Base-by-base conservation (phyloP, 768 basidiomycete species). In the Psilocybe cubensis region DNA sequence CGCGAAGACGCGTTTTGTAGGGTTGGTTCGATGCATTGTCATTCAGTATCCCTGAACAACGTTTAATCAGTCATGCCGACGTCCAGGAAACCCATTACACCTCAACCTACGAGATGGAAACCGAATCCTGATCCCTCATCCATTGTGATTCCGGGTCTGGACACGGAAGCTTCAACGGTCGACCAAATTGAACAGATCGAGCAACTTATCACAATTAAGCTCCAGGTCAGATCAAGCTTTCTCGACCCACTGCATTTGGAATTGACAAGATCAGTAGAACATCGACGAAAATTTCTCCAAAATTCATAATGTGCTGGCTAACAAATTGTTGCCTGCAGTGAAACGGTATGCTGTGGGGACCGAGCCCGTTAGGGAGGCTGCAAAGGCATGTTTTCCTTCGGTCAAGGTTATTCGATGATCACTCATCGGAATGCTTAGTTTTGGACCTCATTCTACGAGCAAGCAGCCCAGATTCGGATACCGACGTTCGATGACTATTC, bases 391-490 rank as follows among this genome's bases (percentile, higher is more conserved):
- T 38, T 33, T 14, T 27, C 52, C 11, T 20, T 3, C 20, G 17
- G 3, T 1, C 23, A n/a, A 2, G 18, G 3, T 9, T 55, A 18
- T 4, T 25, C 24, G 4, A 28, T 51, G 21, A 17, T 54, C 4
- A 55, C 17, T 1, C 2, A 18, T 20, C 24, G 33, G 35, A 25
- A 65, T 33, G 4, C 35, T 11, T 14, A 96, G 96, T 98, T 98
- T 70, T 98, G 96, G 96, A 89, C 88, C 3, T 89, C 92, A 0
- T 98, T 99, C 79, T 98, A 95, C 68, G 95, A 98, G 67, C 85
- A 91, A 57, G 94, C 95, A 8, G 96, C 96, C 3, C 88, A 93
- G 64, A 89, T 94, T 25, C 85, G 88, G 38, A 89, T 95, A 42
- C 87, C 89, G 3, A 85, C 85, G 1, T 86, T 80, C 29, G 92